Base-by-base conservation (phyloP, 2,329 filamentous ascomycete genomes). In the Clarireedia hainanense region DNA sequence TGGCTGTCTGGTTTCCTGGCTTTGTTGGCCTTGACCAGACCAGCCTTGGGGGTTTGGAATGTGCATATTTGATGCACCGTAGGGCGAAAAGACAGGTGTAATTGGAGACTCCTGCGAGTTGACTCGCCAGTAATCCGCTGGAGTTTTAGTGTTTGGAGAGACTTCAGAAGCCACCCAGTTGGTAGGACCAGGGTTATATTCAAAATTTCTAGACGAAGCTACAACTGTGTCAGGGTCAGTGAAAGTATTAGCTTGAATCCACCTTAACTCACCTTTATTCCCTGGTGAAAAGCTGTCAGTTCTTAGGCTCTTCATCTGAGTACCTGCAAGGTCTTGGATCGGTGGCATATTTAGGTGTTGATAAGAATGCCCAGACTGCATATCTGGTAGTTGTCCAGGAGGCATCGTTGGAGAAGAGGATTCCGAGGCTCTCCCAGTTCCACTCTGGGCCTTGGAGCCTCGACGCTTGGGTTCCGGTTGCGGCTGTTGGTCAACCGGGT, bases 401-500 rank as follows among this genome's bases (percentile, higher is more conserved):
- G 74, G 67, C 57, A 74, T 71, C 17, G 74, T 72, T 27, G 79
- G 75, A 15, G 79, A 80, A 5, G 76, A 76, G 17, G 77, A 75
- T 42, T 75, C 69, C 5, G 78, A 79, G 17, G 69, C 66, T 58
- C 59, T 60, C 40, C 63, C 66, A 39, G 61, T 62, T 20, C 63
- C 65, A 52, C 62, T 65, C 24, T 63, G 64, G 50, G 60, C 71
- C 60, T 76, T 78, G 40, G 74, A 72, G 55, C 57, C 61, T 60
- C 61, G 60, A 24, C 73, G 72, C 20, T 71, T 64, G 24, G 79
- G 73, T 46, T 73, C 68, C 30, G 70, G 58, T 9, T 78, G 76
- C 26, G 80, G 81, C 62, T 83, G 80, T 68, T 91, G 88, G 61
- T 96, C 91, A 23, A 96, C 91, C 0, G 91, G 89, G 64, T 85